A percentile compares a stretch with the other conserved stretches of the same genome.
Conservation (phyloP, 31 red algal species). For the Bonnemaisonia californica region DNA sequence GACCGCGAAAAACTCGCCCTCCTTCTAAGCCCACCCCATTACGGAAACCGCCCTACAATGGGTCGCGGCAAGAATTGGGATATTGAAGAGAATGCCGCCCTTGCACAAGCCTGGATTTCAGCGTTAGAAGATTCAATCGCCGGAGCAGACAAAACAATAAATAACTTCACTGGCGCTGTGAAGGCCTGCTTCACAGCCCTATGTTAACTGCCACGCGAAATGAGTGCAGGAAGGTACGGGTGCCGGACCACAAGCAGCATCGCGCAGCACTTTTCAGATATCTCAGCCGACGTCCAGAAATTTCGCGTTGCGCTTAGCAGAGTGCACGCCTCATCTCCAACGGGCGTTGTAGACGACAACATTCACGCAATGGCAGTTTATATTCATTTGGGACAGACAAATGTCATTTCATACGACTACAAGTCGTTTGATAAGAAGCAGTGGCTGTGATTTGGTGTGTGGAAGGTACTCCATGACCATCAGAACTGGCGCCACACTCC, state of each 20-base stretch:
- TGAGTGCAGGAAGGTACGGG: neutral
- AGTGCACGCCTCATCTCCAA: neutral
- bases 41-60: no score
- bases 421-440: no score
- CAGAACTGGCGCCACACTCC: no score
- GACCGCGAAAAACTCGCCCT: no score
- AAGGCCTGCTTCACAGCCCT: neutral
- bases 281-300: neutral
- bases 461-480: no score
- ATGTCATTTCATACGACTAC: no score
- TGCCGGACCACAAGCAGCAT: neutral
- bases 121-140: neutral
- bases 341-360: neutral
- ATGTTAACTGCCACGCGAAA: neutral
- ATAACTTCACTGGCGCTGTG: neutral
- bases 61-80: neutral
- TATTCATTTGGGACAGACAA: no score
- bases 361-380: neutral
- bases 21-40: no score
- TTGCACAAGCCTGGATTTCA: neutral
- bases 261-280: neutral
- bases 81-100: neutral
- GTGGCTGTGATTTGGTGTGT: no score
- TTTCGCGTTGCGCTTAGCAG: neutral
- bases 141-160: slow-evolving; percentile 6